These are phyloP conservation scores for Ophiostoma angusticollis DNA, from an alignment of 2,329 filamentous ascomycete species.

Conservation along the genomic window DNA sequence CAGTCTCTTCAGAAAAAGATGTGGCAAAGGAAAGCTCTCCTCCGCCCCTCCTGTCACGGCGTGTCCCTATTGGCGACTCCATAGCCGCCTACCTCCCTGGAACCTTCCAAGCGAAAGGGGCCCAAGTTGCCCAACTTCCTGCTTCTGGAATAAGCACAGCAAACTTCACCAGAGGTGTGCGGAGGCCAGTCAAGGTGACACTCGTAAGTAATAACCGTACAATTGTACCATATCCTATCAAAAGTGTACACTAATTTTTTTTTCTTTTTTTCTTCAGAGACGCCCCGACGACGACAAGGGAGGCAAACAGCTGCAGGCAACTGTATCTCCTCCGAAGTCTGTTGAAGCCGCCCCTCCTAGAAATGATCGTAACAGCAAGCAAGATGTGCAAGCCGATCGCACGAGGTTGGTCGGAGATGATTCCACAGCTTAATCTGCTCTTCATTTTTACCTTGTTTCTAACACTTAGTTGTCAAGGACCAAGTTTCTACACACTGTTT, in stretches of 20 bases:
- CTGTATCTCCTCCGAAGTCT: neutral
- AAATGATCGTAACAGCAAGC: neutral
- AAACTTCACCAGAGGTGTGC: conserved; percentile 1
- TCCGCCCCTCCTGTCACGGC: neutral
- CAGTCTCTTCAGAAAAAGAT: conserved; percentile 32
- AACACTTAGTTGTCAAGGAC: conserved; percentile 18
- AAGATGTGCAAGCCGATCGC: neutral
- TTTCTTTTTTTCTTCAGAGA: neutral
- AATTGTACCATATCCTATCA: no score
- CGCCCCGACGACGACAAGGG: conserved; percentile 1
- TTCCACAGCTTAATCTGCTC: neutral
- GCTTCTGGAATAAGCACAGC: neutral
- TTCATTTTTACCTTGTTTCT: neutral
- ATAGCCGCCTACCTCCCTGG: neutral
- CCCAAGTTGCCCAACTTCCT: neutral
- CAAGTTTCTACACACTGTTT: conserved; percentile 34
- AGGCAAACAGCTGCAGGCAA: neutral
- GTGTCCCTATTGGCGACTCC: conserved; percentile 4
- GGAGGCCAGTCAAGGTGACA: conserved; percentile 12
- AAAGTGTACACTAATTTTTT: neutral
- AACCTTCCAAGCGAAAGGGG: neutral
- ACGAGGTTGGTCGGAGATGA: conserved; percentile 6
- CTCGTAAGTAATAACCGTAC: conserved; percentile 8
- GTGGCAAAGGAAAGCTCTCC: neutral
- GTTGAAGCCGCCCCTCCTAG: neutral